Percentiles rank a stretch among this genome's conserved stretches.
Evolutionary conservation across 345 rosid species (phyloP).

Genomic region (Dipteronia dyeriana): DNA sequence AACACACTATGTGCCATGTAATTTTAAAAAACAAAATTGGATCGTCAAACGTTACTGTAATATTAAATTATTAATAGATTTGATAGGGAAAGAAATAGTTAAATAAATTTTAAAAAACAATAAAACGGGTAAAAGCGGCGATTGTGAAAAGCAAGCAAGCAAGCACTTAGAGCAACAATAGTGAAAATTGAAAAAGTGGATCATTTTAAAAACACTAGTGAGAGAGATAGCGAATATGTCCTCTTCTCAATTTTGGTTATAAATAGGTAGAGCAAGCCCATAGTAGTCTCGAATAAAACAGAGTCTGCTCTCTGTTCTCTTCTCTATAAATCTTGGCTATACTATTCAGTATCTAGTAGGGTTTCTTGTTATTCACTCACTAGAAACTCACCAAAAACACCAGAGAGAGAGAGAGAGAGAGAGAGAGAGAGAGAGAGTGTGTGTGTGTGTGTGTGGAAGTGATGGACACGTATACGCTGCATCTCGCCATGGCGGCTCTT

Average conservation of each 20-base stretch:
- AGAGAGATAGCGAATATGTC: conserved; percentile 4
- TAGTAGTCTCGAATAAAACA: conserved; percentile 10
- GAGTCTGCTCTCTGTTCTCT: conserved; percentile 6
- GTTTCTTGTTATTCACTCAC: conserved; percentile 15
- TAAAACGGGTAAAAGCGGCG: conserved; percentile 14
- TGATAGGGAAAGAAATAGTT: background rate
- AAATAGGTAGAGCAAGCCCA: conserved; percentile 18
- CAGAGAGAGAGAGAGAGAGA: background rate
- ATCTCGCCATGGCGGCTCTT: conserved; percentile 95
- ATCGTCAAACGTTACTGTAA: no score
- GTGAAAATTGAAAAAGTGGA: background rate
- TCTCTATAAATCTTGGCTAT: background rate
- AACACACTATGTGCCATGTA: no score
- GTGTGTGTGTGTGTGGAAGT: background rate
- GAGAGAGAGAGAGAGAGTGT: background rate
- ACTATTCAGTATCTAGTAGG: conserved; percentile 17
- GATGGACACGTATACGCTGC: conserved; percentile 80
- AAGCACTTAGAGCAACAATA: background rate
- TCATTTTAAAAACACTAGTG: background rate
- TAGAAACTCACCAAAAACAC: no score
- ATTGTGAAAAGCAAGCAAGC: background rate
- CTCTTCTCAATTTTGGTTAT: conserved; percentile 19
- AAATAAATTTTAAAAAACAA: background rate
- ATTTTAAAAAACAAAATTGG: no score
- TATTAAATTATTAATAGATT: background rate